Base-by-base conservation (phyloP, 768 basidiomycete species). In the Xerocomellus chrysenteron region DNA sequence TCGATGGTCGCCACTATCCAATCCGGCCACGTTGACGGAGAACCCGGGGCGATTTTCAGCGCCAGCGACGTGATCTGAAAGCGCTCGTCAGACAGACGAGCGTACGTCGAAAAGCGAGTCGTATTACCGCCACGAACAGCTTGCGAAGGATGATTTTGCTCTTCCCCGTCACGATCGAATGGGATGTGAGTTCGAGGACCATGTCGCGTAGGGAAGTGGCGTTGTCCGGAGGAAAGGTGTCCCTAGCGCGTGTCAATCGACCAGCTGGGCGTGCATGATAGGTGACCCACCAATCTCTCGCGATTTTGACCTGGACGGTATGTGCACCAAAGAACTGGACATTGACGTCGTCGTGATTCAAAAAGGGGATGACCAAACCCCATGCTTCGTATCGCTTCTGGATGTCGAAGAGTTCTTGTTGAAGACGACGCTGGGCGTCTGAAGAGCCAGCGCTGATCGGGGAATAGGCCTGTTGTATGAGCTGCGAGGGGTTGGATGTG, bases 291-390 rank as follows among this genome's bases (percentile, higher is more conserved):
- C 94, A 96, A 70, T 96, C 94, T 60, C 94, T 78, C 14, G 89
- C 85, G 60, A 96, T 92, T 81, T 98, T 98, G 58, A 95, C 90
- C 67, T 95, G 92, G 3, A 88, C 84, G 0, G 92, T 97, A 64
- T 97, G 94, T 5, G 94, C 94, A 3, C 94, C 93, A 66, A 93
- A 96, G 79, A 96, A 98, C 69, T 94, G 90, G 11, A 96, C 91
- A 65, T 92, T 92, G 50, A 80, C 79, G 70, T 95, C 88, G 30
- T 77, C 73, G 65, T 88, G 78, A 14, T 85, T 78, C 26, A 94
- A 73, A 59, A 94, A 80, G 0, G 92, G 91, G 36, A 90, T 79
- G 19, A 93, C 84, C 46, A 94, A 75, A 9, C 90, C 91, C 92
- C 91, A 94, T 4, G 90, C 90, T 63, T 90, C 89, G 52, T 81